Conservation (phyloP, 257 asterid genomes). For the Nicotiana obtusifolia region DNA sequence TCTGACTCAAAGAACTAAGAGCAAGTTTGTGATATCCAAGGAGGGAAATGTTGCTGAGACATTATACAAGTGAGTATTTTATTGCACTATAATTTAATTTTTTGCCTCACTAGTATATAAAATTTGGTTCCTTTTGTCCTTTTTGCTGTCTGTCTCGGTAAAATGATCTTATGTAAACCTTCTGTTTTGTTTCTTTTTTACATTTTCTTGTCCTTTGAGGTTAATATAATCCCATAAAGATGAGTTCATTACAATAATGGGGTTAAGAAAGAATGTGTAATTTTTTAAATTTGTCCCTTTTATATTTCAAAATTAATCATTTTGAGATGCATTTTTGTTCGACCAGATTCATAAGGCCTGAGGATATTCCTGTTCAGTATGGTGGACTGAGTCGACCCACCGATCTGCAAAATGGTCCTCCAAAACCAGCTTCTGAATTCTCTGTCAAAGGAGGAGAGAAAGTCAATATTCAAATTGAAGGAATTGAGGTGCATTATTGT, state of each 20-base stretch:
- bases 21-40: conserved; percentile 88
- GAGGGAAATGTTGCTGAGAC: conserved; percentile 87
- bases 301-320: not conserved
- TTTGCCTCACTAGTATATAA: not conserved
- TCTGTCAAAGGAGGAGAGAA: conserved; percentile 80
- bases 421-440: conserved; percentile 92
- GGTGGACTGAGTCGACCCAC: conserved; percentile 80
- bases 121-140: conserved; percentile 8
- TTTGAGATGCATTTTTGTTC: not conserved
- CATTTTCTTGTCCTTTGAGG: conserved; percentile 13
- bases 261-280: no score
- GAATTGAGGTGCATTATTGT: conserved; percentile 66
- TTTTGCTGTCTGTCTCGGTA: not conserved
- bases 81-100: not conserved
- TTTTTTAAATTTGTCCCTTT: not conserved
- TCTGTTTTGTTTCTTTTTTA: conserved; percentile 19
- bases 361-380: conserved; percentile 69
- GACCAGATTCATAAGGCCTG: conserved; percentile 71
- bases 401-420: conserved; percentile 46
- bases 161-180: conserved; percentile 9
- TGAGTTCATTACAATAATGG: not conserved
- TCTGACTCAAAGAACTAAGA: conserved; percentile 89
- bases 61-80: conserved; percentile 60
- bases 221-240: not conserved
- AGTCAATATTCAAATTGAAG: conserved; percentile 91